phyloP scores from a whole-genome alignment of 768 basidiomycete genomes.

The Mycena filopes region DNA sequence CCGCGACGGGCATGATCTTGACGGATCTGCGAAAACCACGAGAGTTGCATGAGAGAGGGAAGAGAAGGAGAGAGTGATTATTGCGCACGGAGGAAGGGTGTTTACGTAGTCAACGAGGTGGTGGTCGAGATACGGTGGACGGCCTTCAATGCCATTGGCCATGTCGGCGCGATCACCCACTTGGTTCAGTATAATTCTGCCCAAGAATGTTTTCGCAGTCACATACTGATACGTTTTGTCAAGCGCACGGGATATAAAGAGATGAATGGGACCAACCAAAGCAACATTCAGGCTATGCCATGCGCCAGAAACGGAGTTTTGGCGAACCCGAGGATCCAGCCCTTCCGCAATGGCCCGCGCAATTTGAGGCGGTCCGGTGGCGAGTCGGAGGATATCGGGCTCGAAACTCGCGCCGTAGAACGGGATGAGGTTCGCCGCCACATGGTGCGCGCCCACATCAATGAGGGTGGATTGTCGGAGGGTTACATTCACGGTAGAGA shows the following conservation, averaged over 20 bases:
- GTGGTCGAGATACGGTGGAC: constrained; percentile 24
- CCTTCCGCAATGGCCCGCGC: constrained; percentile 23
- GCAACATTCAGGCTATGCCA: constrained; percentile 30
- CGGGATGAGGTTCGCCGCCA: constrained; percentile 11
- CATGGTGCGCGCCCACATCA: constrained; percentile 9
- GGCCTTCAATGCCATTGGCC: constrained; percentile 25
- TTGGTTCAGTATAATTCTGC: constrained; percentile 14
- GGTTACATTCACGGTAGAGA: not conserved
- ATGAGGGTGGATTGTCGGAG: not conserved
- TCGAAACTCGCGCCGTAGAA: constrained; percentile 19
- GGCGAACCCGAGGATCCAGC: constrained; percentile 22
- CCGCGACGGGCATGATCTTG: constrained; percentile 21
- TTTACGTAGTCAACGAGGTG: constrained; percentile 33
- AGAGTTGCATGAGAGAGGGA: not conserved
- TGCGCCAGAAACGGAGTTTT: constrained; percentile 15
- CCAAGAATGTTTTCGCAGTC: constrained; percentile 23
- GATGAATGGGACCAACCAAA: not conserved
- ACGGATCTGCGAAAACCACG: constrained; percentile 18
- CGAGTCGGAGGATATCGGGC: constrained; percentile 9
- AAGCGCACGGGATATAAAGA: not conserved
- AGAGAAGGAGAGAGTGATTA: too few relatives aligned
- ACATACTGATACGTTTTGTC: constrained; percentile 15
- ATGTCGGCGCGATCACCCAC: constrained; percentile 30
- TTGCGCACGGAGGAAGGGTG: constrained; percentile 27
- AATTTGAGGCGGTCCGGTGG: constrained; percentile 20